These are phyloP conservation scores for Leccinum subrobustum DNA, from an alignment of 1,284 basidiomycete genomes.

Conservation along the genomic window DNA sequence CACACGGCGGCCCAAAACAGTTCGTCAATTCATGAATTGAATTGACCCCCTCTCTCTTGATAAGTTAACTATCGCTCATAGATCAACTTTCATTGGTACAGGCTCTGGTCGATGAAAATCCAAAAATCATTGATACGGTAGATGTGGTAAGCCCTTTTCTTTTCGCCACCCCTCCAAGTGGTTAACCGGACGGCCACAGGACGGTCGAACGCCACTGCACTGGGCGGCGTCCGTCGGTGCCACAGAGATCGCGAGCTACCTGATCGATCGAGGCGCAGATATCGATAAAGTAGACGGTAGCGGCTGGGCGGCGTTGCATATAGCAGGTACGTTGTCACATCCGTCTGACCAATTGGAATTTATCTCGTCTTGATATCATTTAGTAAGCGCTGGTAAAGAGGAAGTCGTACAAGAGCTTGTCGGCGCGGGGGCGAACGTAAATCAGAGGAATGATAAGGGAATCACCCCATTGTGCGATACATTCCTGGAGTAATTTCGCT, in stretches of 20 bases:
- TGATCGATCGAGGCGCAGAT: constrained; percentile 73
- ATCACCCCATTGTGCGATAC: constrained; percentile 77
- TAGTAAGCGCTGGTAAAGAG: constrained; percentile 81
- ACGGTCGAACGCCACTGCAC: constrained; percentile 86
- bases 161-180: background rate
- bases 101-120: constrained; percentile 67
- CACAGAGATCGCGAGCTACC: constrained; percentile 66
- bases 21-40: constrained; percentile 24
- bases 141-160: constrained; percentile 55
- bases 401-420: constrained; percentile 79
- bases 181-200: constrained; percentile 46
- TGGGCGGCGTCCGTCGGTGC: constrained; percentile 83
- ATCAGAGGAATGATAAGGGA: constrained; percentile 82
- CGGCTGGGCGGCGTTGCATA: constrained; percentile 88
- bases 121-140: constrained; percentile 61
- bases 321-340: constrained; percentile 60
- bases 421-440: constrained; percentile 83
- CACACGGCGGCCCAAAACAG: constrained; percentile 71
- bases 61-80: constrained; percentile 28
- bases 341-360: background rate
- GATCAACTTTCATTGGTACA: constrained; percentile 78
- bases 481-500: constrained; percentile 2
- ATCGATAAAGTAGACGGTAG: constrained; percentile 70
- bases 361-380: constrained; percentile 1
- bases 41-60: background rate